Conservation (phyloP, 192 early-diverging fungal species). For the Backusella luteola region DNA sequence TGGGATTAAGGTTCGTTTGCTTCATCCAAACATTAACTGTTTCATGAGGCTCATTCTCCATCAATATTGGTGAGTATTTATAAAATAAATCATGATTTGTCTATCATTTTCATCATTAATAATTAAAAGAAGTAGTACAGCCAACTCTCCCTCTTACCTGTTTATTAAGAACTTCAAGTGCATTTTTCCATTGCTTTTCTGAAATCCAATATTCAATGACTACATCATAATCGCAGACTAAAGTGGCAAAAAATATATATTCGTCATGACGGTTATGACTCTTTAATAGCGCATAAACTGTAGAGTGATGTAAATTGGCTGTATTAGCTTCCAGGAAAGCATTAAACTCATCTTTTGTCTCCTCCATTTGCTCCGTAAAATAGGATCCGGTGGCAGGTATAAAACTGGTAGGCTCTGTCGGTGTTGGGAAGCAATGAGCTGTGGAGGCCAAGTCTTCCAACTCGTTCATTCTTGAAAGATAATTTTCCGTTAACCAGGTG, state of each 20-base stretch:
- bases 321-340: conserved; percentile 70
- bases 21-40: conserved; percentile 87
- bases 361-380: conserved; percentile 56
- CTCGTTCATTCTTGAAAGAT: conserved; percentile 73
- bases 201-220: conserved; percentile 85
- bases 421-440: conserved; percentile 4
- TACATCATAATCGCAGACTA: conserved; percentile 82
- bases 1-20: conserved; percentile 76
- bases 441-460: conserved; percentile 53
- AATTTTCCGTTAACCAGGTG: conserved; percentile 91
- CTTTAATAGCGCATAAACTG: conserved; percentile 79
- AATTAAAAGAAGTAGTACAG: neutral
- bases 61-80: conserved; percentile 81
- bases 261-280: conserved; percentile 85
- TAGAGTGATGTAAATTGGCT: conserved; percentile 59
- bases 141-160: conserved; percentile 48
- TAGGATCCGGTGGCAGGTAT: conserved; percentile 37
- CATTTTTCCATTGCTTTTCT: conserved; percentile 71
- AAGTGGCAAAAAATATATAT: conserved; percentile 76
- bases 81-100: conserved; percentile 80
- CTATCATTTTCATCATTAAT: conserved; percentile 29
- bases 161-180: conserved; percentile 74
- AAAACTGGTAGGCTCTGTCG: conserved; percentile 19
- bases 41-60: conserved; percentile 82
- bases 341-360: conserved; percentile 68